Conservation (phyloP, 192 early-diverging fungal species). For the Rhizophagus sp. region DNA sequence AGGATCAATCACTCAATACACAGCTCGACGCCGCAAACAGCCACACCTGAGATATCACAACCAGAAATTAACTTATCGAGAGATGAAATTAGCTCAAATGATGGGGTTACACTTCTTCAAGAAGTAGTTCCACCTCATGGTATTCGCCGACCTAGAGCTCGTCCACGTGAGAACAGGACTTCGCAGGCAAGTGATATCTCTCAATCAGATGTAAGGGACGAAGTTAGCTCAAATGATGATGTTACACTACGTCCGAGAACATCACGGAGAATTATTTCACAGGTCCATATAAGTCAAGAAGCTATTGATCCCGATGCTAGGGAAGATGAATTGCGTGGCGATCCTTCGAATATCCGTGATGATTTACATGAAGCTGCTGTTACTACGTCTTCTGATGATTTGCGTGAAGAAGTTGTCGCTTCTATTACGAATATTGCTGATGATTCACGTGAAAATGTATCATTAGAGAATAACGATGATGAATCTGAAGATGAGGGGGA, state of each 20-base stretch:
- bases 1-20: not conserved
- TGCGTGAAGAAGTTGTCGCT: not conserved
- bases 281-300: not conserved
- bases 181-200: not conserved
- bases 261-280: not conserved
- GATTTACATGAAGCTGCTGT: not conserved
- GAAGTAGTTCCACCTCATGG: not conserved
- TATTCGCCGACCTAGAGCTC: not conserved
- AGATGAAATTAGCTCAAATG: not conserved
- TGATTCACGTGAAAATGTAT: not conserved
- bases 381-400: not conserved
- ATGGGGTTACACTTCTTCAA: not conserved
- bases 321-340: not conserved
- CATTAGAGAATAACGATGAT: not conserved
- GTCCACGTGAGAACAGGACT: not conserved
- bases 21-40: not conserved
- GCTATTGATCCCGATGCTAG: not conserved
- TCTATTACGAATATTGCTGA: not conserved
- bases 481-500: not conserved
- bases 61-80: not conserved
- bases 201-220: not conserved
- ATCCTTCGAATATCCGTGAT: not conserved
- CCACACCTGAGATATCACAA: not conserved
- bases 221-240: not conserved
- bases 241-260: not conserved